Base-by-base conservation (phyloP, 805 yeast genomes). In the Cyberlindnera euphorbiae region DNA sequence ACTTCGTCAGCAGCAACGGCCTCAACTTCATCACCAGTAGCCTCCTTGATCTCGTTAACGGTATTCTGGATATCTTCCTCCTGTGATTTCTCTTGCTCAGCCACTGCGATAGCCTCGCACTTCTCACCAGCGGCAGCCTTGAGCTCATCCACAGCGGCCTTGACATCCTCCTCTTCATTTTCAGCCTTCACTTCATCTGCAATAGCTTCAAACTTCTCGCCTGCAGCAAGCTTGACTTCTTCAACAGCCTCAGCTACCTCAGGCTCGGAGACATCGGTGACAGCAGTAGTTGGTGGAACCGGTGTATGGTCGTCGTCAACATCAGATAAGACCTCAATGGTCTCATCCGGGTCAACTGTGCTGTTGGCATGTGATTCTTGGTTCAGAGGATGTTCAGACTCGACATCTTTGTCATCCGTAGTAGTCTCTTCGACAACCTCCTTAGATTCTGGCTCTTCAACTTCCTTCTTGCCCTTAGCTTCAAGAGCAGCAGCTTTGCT, bases 391-490 rank as follows among this genome's bases (percentile, higher is more conserved):
- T 26, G 26, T 26, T 32, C 35, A 12, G 22, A 19, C 22, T 9
- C 22, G 9, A 19, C 22, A 9, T 19, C 22, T 13, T 26, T 21
- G 12, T 23, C 22, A 11, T 35, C 38, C 10, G 30, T 3, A 11
- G 17, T 28, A 16, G 28, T 19, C 17, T 26, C 32, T 4, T 32
- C 38, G 3, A 19, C 28, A 18, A 11, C 23, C 26, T 24, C 21
- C 14, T 25, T 25, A n/a, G n/a, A n/a, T 14, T 21, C 33, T 4
- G 26, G 27, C 33, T 26, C 34, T 26, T 30, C 32, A 8, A 11
- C 28, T 16, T 35, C 46, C 21, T 26, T 27, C 35, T 33, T 33
- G 23, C 43, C 44, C 3, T 40, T 38, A 21, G 49, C 47, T 18
- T 42, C 44, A 14, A 30, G 30, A 13, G 18, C 32, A 12, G 46